A percentile compares a stretch with the other conserved stretches of the same genome.
These are phyloP conservation scores for Simplicillium sp. DNA, from an alignment of 2,329 filamentous ascomycete species.

Conservation along the genomic window DNA sequence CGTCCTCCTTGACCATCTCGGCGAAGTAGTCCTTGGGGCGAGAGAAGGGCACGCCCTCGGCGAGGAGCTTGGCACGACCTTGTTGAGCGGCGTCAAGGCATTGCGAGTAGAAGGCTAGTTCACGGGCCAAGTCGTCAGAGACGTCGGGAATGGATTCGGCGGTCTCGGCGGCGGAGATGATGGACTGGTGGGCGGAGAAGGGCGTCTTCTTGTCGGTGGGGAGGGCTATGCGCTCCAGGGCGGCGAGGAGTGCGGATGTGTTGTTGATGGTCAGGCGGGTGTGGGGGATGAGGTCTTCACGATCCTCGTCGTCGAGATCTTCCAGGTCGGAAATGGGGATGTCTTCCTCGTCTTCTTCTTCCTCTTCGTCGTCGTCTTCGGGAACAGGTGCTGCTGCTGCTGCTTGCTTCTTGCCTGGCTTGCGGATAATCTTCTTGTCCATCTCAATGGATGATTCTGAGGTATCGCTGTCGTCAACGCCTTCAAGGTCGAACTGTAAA, in stretches of 20 bases:
- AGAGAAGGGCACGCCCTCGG: constrained; percentile 77
- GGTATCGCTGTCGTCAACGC: constrained; percentile 50
- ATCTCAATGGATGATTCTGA: constrained; percentile 68
- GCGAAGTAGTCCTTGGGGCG: constrained; percentile 93
- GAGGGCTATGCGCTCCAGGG: constrained; percentile 67
- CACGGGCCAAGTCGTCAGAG: constrained; percentile 84
- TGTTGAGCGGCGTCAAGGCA: constrained; percentile 68
- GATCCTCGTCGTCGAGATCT: constrained; percentile 67
- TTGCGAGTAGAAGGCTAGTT: constrained; percentile 89
- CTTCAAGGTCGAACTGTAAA: constrained; percentile 40
- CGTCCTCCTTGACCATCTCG: constrained; percentile 98
- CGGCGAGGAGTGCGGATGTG: constrained; percentile 71
- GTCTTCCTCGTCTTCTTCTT: constrained; percentile 72
- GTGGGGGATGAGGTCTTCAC: constrained; percentile 79
- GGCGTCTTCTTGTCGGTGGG: constrained; percentile 57
- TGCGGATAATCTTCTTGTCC: constrained; percentile 58
- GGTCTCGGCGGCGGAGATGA: constrained; percentile 59
- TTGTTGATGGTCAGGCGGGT: constrained; percentile 97
- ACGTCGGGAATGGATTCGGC: constrained; percentile 64
- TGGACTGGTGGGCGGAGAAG: constrained; percentile 75
- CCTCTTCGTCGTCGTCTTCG: constrained; percentile 49
- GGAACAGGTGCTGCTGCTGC: constrained; percentile 23
- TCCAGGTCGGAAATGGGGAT: constrained; percentile 84
- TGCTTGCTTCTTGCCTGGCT: constrained; percentile 34
- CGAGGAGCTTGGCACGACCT: constrained; percentile 65